Conservation (phyloP, 345 rosid genomes). For the Turritis glabra region DNA sequence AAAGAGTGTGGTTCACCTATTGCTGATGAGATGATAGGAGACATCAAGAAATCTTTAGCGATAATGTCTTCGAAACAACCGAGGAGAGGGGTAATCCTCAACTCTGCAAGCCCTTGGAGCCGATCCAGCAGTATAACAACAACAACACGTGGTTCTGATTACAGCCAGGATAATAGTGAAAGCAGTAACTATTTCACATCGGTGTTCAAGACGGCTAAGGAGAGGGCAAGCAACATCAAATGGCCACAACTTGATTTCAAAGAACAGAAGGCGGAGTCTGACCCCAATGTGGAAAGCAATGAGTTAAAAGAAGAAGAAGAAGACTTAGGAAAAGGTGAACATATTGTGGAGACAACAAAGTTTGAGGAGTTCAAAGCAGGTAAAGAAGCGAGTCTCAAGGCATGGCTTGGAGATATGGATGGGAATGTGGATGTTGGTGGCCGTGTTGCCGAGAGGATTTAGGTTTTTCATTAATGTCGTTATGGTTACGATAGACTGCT, state of each 20-base stretch:
- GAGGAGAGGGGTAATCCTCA: constrained; percentile 59
- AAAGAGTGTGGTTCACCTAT: constrained; percentile 70
- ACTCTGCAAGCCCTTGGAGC: constrained; percentile 49
- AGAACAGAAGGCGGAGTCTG: constrained; percentile 36
- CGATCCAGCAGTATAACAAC: constrained; percentile 43
- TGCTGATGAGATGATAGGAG: constrained; percentile 86
- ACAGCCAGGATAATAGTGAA: constrained; percentile 43
- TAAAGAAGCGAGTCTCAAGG: constrained; percentile 76
- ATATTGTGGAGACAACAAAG: constrained; percentile 38
- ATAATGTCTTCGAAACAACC: constrained; percentile 70
- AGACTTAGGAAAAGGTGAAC: constrained; percentile 31
- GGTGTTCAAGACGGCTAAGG: constrained; percentile 69
- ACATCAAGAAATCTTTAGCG: constrained; percentile 62
- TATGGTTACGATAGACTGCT: neutral
- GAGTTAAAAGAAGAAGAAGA: constrained; percentile 51
- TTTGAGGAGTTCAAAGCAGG: constrained; percentile 69
- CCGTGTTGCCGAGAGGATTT: constrained; percentile 26
- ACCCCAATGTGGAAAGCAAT: constrained; percentile 44
- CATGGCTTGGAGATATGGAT: constrained; percentile 67
- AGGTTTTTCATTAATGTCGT: neutral
- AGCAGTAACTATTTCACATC: constrained; percentile 55
- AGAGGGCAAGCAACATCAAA: constrained; percentile 67
- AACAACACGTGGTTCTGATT: constrained; percentile 36
- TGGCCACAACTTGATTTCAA: constrained; percentile 71
- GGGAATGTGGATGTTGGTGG: constrained; percentile 32